Base-by-base conservation (phyloP, 495 filamentous ascomycete genomes). In the Aspergillus sclerotioniger region DNA sequence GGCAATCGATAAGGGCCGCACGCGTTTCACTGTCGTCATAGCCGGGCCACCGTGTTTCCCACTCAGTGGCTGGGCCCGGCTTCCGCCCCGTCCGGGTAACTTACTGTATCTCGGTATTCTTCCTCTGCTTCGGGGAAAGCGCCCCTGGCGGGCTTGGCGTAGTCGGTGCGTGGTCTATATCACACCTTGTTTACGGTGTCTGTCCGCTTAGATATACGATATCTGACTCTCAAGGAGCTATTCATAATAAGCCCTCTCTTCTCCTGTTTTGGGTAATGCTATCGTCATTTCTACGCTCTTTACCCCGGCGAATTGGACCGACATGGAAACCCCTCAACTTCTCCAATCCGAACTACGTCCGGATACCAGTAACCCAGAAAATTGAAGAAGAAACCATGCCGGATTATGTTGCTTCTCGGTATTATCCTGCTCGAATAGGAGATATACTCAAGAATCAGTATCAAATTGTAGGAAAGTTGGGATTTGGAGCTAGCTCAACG, bases 1-100 rank as follows among this genome's bases (percentile, higher is more conserved):
- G 53, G 58, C 25, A 39, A 64, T 65, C 58, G 60, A 60, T 59
- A 59, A 59, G 63, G 55, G 17, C 20, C 28, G 47, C 56, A 35
- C 51, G 54, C 57, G 45, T 56, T 54, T 51, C 25, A 37, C 17
- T 52, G 39, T 32, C 59, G 58, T 66, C 64, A 67, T 59, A 39
- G 37, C 52, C 20, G 16, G 33, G 8, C 12, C 46, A 59, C 33
- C 17, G 1, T 16, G 56, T 39, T 53, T 47, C 13, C 15, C 46
- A 59, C 20, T 16, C 8, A 17, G 6, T n/a, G 39, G 31, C 52
- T 29, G 5, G 19, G 21, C 35, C 47, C 16, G 28, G 21, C 53
- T 25, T 45, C 41, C 8, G 41, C 17, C 9, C 7, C 44, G 17
- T n/a, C 9, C 44, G 17, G 44, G 44, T 21, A 28, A 20, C 44